A percentile compares a stretch with the other conserved stretches of the same genome.
phyloP scores from a whole-genome alignment of 116 monocot species.

The Cymodocea nodosa region DNA sequence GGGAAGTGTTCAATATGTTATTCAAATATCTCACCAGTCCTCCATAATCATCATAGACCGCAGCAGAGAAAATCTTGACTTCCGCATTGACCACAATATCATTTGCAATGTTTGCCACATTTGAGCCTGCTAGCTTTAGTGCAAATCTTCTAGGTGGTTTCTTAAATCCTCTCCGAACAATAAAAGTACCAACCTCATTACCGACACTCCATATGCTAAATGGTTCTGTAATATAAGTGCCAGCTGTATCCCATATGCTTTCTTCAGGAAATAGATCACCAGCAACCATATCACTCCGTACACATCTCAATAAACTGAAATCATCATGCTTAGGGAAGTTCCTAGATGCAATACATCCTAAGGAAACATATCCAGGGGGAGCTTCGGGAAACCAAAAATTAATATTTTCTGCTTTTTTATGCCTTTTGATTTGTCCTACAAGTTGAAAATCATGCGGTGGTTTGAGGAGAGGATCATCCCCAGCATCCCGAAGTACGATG shows the following conservation, averaged over 20 bases:
- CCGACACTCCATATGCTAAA: conserved; percentile 90
- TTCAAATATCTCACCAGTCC: conserved; percentile 54
- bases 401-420: conserved; percentile 45
- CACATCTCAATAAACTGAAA: conserved; percentile 59
- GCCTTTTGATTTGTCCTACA: conserved; percentile 64
- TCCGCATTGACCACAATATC: conserved; percentile 55
- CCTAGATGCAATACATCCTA: conserved; percentile 87
- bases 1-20: not conserved
- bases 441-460: conserved; percentile 61
- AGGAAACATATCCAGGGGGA: conserved; percentile 81
- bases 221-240: conserved; percentile 33
- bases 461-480: conserved; percentile 50
- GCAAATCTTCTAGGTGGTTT: conserved; percentile 93
- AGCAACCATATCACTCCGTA: conserved; percentile 85
- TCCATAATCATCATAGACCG: conserved; percentile 94
- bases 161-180: conserved; percentile 79
- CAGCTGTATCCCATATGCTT: conserved; percentile 86
- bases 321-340: conserved; percentile 51
- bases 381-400: conserved; percentile 85
- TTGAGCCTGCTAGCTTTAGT: conserved; percentile 46
- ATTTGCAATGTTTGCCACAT: conserved; percentile 41
- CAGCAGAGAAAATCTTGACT: conserved; percentile 74
- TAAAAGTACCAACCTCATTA: conserved; percentile 61
- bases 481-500: conserved; percentile 51
- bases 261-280: conserved; percentile 76